Percentiles rank a stretch among this genome's conserved stretches.
These are phyloP conservation scores for Exophiala dermatitidis DNA, from an alignment of 2,329 filamentous ascomycete genomes.

Conservation along the genomic window DNA sequence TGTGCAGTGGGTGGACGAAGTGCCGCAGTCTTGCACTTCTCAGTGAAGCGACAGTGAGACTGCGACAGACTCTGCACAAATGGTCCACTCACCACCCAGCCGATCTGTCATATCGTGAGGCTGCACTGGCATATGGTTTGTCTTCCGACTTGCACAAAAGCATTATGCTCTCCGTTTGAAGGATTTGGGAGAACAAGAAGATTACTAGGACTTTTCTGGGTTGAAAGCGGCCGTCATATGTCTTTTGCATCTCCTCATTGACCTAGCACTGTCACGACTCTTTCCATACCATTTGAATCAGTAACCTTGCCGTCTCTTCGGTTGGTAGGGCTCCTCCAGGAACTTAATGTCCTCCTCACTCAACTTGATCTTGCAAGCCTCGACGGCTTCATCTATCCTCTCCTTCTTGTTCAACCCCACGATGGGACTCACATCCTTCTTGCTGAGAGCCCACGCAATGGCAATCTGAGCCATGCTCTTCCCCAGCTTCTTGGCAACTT, in stretches of 20 bases:
- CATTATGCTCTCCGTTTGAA: too few species aligned
- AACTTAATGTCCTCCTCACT: constrained; percentile 54
- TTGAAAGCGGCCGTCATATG: too few species aligned
- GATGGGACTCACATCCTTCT: constrained; percentile 51
- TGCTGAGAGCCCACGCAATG: constrained; percentile 55
- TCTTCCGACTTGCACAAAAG: too few species aligned
- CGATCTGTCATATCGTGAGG: too few species aligned
- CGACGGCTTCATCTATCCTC: constrained; percentile 56
- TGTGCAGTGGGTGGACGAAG: too few species aligned
- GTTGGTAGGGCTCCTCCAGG: constrained; percentile 56
- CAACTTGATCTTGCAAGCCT: constrained; percentile 42
- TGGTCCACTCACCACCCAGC: too few species aligned
- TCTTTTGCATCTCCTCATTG: neutral
- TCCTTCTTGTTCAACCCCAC: constrained; percentile 53
- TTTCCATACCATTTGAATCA: constrained; percentile 1
- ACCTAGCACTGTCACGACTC: neutral
- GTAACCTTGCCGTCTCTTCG: constrained; percentile 36
- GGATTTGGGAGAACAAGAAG: too few species aligned
- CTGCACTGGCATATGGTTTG: too few species aligned
- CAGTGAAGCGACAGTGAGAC: too few species aligned
- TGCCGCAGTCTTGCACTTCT: too few species aligned
- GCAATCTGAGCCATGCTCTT: constrained; percentile 59
- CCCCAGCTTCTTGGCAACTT: constrained; percentile 51
- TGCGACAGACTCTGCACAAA: too few species aligned
- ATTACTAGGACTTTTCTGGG: too few species aligned